Percentiles rank a stretch among this genome's conserved stretches.
Evolutionary conservation across 2,329 filamentous ascomycete genomes (phyloP).

Genomic region (Gliomastix tumulicola): DNA sequence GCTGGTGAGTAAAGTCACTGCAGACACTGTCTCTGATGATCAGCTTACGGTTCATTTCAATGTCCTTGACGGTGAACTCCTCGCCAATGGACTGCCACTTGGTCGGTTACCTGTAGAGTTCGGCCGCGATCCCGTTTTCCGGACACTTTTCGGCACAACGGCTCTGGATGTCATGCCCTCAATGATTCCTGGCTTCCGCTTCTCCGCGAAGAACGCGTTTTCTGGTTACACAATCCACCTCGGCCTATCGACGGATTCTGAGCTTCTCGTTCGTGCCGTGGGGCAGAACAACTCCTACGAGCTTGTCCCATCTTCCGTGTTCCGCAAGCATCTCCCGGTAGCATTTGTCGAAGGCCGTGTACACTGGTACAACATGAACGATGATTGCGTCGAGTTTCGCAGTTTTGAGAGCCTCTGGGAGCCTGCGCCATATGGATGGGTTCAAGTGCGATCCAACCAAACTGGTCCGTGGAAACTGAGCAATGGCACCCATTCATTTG

Average conservation of each 20-base stretch:
- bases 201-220: conserved; percentile 23
- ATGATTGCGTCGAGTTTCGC: conserved; percentile 1
- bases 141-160: conserved; percentile 31
- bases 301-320: conserved; percentile 21
- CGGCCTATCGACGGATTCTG: not conserved
- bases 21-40: too few relatives aligned
- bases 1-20: too few relatives aligned
- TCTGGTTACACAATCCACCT: conserved; percentile 26
- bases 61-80: conserved; percentile 40
- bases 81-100: conserved; percentile 43
- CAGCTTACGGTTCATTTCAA: conserved; percentile 35
- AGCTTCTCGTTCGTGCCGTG: conserved; percentile 20
- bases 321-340: conserved; percentile 21
- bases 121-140: conserved; percentile 28
- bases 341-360: conserved; percentile 29
- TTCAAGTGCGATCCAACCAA: too few relatives aligned
- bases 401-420: too few relatives aligned
- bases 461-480: too few relatives aligned
- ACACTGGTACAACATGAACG: conserved; percentile 36
- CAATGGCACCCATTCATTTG: too few relatives aligned
- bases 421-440: too few relatives aligned
- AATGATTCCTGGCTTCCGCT: conserved; percentile 26
- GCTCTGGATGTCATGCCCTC: conserved; percentile 36
- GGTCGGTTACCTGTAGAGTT: conserved; percentile 38
- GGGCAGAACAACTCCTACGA: conserved; percentile 8